These are phyloP conservation scores for Amanita jacksonii DNA, from an alignment of 768 basidiomycete genomes.

Conservation along the genomic window DNA sequence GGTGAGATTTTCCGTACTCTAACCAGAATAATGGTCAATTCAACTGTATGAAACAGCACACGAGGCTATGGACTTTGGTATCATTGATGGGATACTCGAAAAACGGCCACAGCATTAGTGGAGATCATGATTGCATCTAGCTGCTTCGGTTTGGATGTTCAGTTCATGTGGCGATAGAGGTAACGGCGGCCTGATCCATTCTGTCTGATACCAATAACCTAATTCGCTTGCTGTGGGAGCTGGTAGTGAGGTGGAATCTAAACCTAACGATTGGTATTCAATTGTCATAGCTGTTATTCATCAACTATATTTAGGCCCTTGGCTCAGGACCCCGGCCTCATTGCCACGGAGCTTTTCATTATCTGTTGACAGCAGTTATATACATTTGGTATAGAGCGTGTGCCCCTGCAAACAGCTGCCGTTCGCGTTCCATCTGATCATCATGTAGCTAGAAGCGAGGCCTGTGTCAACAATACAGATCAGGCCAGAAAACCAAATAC, in stretches of 20 bases:
- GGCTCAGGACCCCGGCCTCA: not conserved
- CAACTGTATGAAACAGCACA: conserved; percentile 43
- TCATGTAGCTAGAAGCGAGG: not conserved
- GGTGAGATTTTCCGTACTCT: conserved; percentile 29
- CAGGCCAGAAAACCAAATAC: no score
- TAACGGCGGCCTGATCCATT: not conserved
- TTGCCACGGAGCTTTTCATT: conserved; percentile 1
- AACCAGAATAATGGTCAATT: conserved; percentile 13
- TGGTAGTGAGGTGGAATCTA: no score
- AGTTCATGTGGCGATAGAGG: conserved; percentile 1
- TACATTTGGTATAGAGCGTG: not conserved
- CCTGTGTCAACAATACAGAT: not conserved
- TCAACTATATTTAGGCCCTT: conserved; percentile 1
- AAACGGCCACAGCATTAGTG: conserved; percentile 52
- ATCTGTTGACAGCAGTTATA: not conserved
- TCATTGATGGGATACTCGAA: conserved; percentile 88
- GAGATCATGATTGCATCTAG: conserved; percentile 10
- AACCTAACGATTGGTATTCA: no score
- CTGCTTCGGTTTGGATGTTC: not conserved
- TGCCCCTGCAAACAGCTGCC: not conserved
- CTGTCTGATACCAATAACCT: no score
- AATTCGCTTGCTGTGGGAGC: no score
- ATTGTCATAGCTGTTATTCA: conserved; percentile 1
- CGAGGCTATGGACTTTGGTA: conserved; percentile 85
- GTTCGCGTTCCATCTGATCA: no score